phyloP scores from a whole-genome alignment of 768 basidiomycete genomes.

The Tulasnella sp. region DNA sequence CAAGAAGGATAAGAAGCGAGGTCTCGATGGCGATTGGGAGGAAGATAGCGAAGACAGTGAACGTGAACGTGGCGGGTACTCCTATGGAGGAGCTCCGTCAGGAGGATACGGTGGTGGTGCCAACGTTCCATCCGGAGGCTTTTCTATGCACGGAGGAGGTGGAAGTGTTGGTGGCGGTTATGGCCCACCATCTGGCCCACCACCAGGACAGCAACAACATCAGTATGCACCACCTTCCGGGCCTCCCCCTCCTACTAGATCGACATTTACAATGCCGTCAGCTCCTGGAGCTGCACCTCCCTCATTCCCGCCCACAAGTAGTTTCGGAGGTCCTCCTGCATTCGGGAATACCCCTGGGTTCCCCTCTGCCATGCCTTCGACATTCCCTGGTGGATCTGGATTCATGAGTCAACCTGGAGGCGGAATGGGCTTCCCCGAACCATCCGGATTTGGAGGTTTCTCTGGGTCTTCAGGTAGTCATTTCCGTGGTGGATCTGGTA shows the following conservation, averaged over 20 bases:
- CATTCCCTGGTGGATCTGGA: conserved; percentile 4
- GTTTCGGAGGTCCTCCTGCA: not conserved
- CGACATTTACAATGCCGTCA: conserved; percentile 2
- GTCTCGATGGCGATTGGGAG: conserved; percentile 6
- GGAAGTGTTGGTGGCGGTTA: not conserved
- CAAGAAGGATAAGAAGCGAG: conserved; percentile 14
- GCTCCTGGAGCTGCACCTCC: not conserved
- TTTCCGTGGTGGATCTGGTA: not conserved
- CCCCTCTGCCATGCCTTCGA: not conserved
- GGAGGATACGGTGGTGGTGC: conserved; percentile 10
- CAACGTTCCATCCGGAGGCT: conserved; percentile 4
- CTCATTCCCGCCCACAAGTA: not conserved
- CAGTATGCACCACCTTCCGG: not conserved
- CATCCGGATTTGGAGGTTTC: not conserved
- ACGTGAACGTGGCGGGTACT: not conserved
- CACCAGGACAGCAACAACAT: not conserved
- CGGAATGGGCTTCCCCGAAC: not conserved
- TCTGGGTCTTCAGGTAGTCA: not conserved
- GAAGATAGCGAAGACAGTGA: conserved; percentile 12
- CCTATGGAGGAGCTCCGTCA: conserved; percentile 1
- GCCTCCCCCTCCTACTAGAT: no score
- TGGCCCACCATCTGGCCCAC: conserved; percentile 1
- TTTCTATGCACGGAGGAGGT: not conserved
- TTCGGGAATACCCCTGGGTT: not conserved
- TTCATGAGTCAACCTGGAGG: not conserved